These are phyloP conservation scores for Pichia sp. DNA, from an alignment of 1,139 yeast species.

Conservation along the genomic window DNA sequence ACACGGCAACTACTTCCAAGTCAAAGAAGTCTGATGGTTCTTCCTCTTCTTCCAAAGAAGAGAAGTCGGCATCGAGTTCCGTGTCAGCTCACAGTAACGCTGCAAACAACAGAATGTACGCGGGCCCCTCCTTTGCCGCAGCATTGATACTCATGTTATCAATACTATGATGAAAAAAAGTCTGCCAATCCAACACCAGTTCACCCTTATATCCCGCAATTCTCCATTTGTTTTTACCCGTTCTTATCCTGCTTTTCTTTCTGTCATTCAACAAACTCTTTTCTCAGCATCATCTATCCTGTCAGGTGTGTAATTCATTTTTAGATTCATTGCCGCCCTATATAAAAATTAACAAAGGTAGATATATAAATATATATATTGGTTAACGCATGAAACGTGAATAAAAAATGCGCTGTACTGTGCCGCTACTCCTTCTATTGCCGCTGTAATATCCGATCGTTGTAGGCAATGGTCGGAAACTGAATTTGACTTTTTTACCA, in stretches of 20 bases:
- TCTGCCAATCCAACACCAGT: not conserved
- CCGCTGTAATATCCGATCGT: too few species aligned
- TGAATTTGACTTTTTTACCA: too few species aligned
- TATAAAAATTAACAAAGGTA: not conserved
- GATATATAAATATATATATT: not conserved
- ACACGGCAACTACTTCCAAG: not conserved
- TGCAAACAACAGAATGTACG: not conserved
- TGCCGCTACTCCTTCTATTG: too few species aligned
- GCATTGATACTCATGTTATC: not conserved
- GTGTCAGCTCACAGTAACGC: not conserved
- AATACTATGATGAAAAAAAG: not conserved
- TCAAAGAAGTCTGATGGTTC: not conserved
- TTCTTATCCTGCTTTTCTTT: not conserved
- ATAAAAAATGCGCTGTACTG: not conserved
- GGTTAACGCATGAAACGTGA: not conserved
- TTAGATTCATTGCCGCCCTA: not conserved
- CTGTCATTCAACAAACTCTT: not conserved
- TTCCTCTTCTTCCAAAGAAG: not conserved
- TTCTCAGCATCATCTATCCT: not conserved
- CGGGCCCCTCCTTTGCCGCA: conserved; percentile 1
- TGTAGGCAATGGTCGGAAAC: too few species aligned
- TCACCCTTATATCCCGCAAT: not conserved
- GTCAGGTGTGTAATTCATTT: not conserved
- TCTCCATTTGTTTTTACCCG: not conserved
- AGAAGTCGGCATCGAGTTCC: not conserved